These are phyloP conservation scores for Roridomyces roridus DNA, from an alignment of 768 basidiomycete genomes.

Conservation along the genomic window DNA sequence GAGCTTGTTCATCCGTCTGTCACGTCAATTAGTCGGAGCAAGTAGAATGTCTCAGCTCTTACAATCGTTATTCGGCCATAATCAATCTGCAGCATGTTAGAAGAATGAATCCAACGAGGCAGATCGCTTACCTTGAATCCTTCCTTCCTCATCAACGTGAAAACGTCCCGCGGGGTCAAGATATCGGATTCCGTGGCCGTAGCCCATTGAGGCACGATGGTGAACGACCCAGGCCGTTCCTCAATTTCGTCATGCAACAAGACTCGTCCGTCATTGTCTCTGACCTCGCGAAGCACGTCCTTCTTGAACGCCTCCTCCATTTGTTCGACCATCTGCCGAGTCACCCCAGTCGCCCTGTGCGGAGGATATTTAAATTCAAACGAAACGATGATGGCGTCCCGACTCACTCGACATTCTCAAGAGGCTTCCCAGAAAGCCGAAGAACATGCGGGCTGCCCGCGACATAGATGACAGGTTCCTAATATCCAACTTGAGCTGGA, in stretches of 20 bases:
- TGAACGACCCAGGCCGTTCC: conserved; percentile 87
- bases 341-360: conserved; percentile 88
- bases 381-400: neutral
- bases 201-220: conserved; percentile 96
- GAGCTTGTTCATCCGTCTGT: conserved; percentile 96
- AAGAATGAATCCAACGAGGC: neutral
- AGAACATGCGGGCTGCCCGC: conserved; percentile 89
- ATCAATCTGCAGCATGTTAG: conserved; percentile 61
- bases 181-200: conserved; percentile 81
- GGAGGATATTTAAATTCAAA: conserved; percentile 1
- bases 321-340: conserved; percentile 85
- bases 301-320: conserved; percentile 91
- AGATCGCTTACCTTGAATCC: conserved; percentile 67
- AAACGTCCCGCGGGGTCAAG: conserved; percentile 86
- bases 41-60: conserved; percentile 39
- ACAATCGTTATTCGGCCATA: conserved; percentile 92
- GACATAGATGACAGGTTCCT: conserved; percentile 95
- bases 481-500: conserved; percentile 12
- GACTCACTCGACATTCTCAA: conserved; percentile 93
- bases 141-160: conserved; percentile 73
- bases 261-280: conserved; percentile 73
- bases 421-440: conserved; percentile 82
- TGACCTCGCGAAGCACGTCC: conserved; percentile 87
- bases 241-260: conserved; percentile 96
- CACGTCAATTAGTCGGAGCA: conserved; percentile 10